Conservation (phyloP, 2,329 filamentous ascomycete species). For the Periconia sp. region DNA sequence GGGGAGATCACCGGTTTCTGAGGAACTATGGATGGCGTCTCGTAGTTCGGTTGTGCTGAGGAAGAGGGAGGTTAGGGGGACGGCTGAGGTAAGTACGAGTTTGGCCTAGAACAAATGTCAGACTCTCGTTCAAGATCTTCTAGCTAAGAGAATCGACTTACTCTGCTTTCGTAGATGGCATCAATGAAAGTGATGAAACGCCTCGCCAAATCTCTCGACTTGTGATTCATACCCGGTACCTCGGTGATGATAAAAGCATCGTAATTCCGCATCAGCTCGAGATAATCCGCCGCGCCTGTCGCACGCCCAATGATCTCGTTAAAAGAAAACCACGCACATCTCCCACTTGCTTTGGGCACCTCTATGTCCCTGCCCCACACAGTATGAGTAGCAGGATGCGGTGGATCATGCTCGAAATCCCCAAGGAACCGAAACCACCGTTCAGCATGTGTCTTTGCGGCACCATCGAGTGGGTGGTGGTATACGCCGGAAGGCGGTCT, state of each 20-base stretch:
- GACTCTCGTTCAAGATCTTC: neutral
- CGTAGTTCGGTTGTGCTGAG: constrained; percentile 65
- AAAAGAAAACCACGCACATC: constrained; percentile 90
- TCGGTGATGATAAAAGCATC: constrained; percentile 92
- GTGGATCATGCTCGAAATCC: constrained; percentile 75
- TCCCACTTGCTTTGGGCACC: constrained; percentile 86
- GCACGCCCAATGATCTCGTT: constrained; percentile 87
- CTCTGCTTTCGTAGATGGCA: constrained; percentile 82
- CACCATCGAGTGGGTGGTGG: constrained; percentile 81
- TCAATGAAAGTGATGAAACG: constrained; percentile 98
- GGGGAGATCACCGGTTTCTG: constrained; percentile 47
- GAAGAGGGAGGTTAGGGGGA: constrained; percentile 85
- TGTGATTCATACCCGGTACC: constrained; percentile 88
- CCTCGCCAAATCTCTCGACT: constrained; percentile 83
- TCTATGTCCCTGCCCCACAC: constrained; percentile 93
- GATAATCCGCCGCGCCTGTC: constrained; percentile 91
- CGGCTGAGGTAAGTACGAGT: constrained; percentile 87
- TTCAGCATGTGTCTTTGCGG: constrained; percentile 80
- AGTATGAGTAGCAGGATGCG: constrained; percentile 77
- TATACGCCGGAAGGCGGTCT: constrained; percentile 93
- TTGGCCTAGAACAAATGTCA: constrained; percentile 69
- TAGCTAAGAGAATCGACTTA: constrained; percentile 46
- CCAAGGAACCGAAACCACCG: constrained; percentile 97
- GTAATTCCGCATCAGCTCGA: constrained; percentile 89
- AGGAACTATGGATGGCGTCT: constrained; percentile 51